Conservation (phyloP, 495 filamentous ascomycete genomes). For the Aspergillus conjunctus region DNA sequence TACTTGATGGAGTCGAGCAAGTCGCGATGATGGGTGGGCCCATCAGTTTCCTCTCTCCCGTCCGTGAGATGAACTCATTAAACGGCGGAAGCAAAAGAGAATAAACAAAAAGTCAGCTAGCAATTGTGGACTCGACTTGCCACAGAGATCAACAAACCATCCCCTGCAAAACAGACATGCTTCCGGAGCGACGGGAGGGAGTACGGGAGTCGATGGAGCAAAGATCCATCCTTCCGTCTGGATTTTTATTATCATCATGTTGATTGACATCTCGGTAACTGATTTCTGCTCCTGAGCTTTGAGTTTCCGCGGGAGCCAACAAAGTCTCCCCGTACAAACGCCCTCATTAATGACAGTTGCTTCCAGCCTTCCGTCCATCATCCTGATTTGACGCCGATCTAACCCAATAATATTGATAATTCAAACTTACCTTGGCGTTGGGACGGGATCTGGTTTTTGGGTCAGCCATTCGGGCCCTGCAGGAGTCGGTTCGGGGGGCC, state of each 20-base stretch:
- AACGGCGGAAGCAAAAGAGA: conserved; percentile 1
- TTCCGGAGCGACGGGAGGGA: conserved; percentile 21
- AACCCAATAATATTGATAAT: conserved; percentile 2
- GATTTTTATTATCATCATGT: neutral
- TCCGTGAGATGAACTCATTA: conserved; percentile 1
- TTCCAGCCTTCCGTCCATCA: neutral
- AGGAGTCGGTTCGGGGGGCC: conserved; percentile 22
- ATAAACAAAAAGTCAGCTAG: conserved; percentile 4
- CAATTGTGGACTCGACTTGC: conserved; percentile 12
- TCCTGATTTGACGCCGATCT: conserved; percentile 6
- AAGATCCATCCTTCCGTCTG: neutral
- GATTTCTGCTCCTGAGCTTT: conserved; percentile 1
- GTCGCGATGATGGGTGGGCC: neutral
- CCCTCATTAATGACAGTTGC: neutral
- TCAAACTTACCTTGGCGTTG: conserved; percentile 6
- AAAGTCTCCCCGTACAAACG: neutral
- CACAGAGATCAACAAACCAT: conserved; percentile 21
- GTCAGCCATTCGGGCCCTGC: conserved; percentile 14
- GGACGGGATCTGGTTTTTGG: conserved; percentile 16
- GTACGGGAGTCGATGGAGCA: conserved; percentile 3
- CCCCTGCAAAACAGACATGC: conserved; percentile 19
- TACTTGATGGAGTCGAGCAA: neutral
- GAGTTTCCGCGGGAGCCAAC: neutral
- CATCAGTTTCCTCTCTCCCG: neutral
- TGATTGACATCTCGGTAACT: neutral